These are phyloP conservation scores for Hyphodiscus sp. DNA, from an alignment of 2,329 filamentous ascomycete genomes.

Conservation along the genomic window DNA sequence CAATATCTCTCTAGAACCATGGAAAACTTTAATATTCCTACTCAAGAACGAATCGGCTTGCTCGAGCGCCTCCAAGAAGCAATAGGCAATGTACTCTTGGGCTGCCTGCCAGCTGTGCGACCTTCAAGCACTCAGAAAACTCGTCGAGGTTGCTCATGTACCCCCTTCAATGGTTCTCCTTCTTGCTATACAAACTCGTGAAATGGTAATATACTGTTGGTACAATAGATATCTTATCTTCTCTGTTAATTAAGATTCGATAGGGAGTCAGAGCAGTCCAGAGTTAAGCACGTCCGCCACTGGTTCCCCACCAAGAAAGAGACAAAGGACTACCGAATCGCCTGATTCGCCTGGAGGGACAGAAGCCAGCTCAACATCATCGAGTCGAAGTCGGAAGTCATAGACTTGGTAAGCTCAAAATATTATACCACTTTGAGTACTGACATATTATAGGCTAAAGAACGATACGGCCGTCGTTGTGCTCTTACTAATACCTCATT, in stretches of 20 bases:
- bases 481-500: constrained; percentile 3
- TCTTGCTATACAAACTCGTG: constrained; percentile 6
- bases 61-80: constrained; percentile 11
- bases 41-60: constrained; percentile 9
- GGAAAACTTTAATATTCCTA: constrained; percentile 17
- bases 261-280: constrained; percentile 9
- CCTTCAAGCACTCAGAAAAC: constrained; percentile 8
- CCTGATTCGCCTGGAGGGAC: no score
- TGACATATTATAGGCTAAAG: no score
- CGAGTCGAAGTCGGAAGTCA: no score
- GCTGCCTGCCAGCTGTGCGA: constrained; percentile 15
- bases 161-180: neutral
- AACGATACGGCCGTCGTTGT: constrained; percentile 7
- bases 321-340: constrained; percentile 10
- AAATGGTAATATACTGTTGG: constrained; percentile 11
- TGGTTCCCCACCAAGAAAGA: constrained; percentile 10
- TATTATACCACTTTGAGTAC: no score
- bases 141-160: constrained; percentile 2
- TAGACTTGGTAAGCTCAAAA: no score
- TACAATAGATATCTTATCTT: constrained; percentile 4
- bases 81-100: constrained; percentile 15
- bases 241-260: constrained; percentile 10
- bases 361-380: constrained; percentile 1
- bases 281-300: constrained; percentile 1
- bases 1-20: neutral